A percentile compares a stretch with the other conserved stretches of the same genome.
Evolutionary conservation across 495 filamentous ascomycete genomes (phyloP).

Genomic region (Sabuloglossum arenarium): DNA sequence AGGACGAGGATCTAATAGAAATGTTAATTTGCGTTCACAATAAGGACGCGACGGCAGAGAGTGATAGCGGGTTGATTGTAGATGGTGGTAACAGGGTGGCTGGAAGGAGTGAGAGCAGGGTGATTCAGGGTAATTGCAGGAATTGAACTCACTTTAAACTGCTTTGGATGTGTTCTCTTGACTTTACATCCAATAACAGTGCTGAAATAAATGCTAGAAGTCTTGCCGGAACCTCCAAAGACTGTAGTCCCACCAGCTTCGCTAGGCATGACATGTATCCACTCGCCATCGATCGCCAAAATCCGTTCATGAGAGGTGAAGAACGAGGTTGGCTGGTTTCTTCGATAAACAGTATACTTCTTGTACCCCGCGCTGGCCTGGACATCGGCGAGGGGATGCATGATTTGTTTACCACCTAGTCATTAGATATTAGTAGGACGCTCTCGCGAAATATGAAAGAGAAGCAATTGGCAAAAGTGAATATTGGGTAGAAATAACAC

Average conservation of each 20-base stretch:
- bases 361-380: slow-evolving; percentile 46
- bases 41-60: not conserved
- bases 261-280: slow-evolving; percentile 75
- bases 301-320: slow-evolving; percentile 65
- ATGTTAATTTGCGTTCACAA: not conserved
- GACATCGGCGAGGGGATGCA: slow-evolving; percentile 64
- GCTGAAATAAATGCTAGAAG: slow-evolving; percentile 71
- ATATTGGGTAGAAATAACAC: too few species aligned
- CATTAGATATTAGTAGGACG: slow-evolving; percentile 7
- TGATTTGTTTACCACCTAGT: slow-evolving; percentile 10
- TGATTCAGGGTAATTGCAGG: not conserved
- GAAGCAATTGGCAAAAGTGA: not conserved
- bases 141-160: slow-evolving; percentile 45
- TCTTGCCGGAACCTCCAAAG: slow-evolving; percentile 7
- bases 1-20: slow-evolving; percentile 38
- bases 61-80: too few species aligned
- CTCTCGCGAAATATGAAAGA: not conserved
- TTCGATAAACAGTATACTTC: slow-evolving; percentile 80
- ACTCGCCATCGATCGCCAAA: slow-evolving; percentile 82
- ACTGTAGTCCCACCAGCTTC: not conserved
- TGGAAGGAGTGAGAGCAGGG: too few species aligned
- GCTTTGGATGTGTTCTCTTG: slow-evolving; percentile 70
- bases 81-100: too few species aligned
- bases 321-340: slow-evolving; percentile 74
- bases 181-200: slow-evolving; percentile 90